These are phyloP conservation scores for Patellifolia procumbens DNA, from an alignment of 179 eudicot genomes.

Conservation along the genomic window DNA sequence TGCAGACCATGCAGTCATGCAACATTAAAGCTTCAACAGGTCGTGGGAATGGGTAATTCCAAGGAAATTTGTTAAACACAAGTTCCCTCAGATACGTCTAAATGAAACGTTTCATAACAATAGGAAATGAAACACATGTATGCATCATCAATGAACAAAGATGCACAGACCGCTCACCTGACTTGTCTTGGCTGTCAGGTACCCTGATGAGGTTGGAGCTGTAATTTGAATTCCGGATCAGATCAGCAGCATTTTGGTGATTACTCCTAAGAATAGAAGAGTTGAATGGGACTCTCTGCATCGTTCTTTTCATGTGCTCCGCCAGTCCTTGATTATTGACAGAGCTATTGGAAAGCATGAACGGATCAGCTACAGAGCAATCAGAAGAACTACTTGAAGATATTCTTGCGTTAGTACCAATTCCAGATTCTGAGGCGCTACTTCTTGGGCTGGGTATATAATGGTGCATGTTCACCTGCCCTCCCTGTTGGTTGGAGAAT, in stretches of 20 bases:
- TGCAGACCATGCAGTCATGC: no score
- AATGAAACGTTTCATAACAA: neutral
- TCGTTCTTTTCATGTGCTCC: constrained; percentile 2
- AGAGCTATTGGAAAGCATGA: neutral
- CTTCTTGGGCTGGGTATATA: constrained; percentile 14
- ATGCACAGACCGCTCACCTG: constrained; percentile 23
- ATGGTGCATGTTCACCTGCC: constrained; percentile 17
- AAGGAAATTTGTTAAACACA: neutral
- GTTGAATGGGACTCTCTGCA: constrained; percentile 17
- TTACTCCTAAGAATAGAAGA: constrained; percentile 28
- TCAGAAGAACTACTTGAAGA: neutral
- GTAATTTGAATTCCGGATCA: neutral
- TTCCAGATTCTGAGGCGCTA: constrained; percentile 6
- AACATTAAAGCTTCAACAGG: neutral
- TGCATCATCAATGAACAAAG: constrained; percentile 1
- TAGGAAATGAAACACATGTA: neutral
- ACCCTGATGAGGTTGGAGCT: constrained; percentile 11
- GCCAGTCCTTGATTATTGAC: neutral
- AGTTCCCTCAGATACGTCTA: neutral
- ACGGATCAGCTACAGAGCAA: neutral
- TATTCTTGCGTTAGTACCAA: constrained; percentile 4
- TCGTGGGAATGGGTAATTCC: neutral
- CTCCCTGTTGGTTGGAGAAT: neutral
- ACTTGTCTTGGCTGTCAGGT: constrained; percentile 15
- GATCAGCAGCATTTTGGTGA: constrained; percentile 25